Conservation (phyloP, 2,329 filamentous ascomycete species). For the Fusarium pseudocircinatum region DNA sequence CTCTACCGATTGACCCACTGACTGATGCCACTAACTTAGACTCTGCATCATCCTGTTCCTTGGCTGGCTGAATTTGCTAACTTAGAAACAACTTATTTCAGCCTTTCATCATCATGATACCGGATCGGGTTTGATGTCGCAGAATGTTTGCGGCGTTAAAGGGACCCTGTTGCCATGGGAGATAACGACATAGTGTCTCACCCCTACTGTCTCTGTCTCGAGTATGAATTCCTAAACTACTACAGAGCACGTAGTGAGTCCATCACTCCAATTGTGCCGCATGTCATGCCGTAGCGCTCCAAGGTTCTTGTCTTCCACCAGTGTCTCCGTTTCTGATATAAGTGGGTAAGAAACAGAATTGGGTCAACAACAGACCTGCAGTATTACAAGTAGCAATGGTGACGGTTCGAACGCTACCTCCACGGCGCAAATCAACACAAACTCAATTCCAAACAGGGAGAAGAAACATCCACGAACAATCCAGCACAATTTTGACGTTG, state of each 20-base stretch:
- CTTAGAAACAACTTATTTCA: slow-evolving; percentile 9
- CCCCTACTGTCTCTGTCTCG: slow-evolving; percentile 7
- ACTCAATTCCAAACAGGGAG: background rate
- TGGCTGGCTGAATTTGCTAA: slow-evolving; percentile 15
- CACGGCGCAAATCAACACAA: background rate
- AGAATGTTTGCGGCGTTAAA: slow-evolving; percentile 19
- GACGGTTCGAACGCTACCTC: background rate
- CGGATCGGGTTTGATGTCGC: slow-evolving; percentile 19
- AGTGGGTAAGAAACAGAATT: slow-evolving; percentile 1
- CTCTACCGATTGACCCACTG: slow-evolving; percentile 15
- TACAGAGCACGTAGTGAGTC: background rate
- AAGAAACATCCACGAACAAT: background rate
- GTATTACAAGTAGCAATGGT: background rate
- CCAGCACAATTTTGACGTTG: background rate
- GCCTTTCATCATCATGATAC: slow-evolving; percentile 14
- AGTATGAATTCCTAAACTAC: slow-evolving; percentile 16
- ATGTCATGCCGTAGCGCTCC: slow-evolving; percentile 15
- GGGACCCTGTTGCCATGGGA: slow-evolving; percentile 36
- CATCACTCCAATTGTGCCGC: slow-evolving; percentile 2
- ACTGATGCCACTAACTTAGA: slow-evolving; percentile 9
- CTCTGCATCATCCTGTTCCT: slow-evolving; percentile 1
- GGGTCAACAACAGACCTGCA: background rate
- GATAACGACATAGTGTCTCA: slow-evolving; percentile 24
- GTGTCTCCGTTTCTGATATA: slow-evolving; percentile 21
- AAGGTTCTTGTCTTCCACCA: slow-evolving; percentile 19